Percentiles rank a stretch among this genome's conserved stretches.
These are phyloP conservation scores for Ganoderma resinaceum DNA, from an alignment of 1,284 basidiomycete species.

Conservation along the genomic window DNA sequence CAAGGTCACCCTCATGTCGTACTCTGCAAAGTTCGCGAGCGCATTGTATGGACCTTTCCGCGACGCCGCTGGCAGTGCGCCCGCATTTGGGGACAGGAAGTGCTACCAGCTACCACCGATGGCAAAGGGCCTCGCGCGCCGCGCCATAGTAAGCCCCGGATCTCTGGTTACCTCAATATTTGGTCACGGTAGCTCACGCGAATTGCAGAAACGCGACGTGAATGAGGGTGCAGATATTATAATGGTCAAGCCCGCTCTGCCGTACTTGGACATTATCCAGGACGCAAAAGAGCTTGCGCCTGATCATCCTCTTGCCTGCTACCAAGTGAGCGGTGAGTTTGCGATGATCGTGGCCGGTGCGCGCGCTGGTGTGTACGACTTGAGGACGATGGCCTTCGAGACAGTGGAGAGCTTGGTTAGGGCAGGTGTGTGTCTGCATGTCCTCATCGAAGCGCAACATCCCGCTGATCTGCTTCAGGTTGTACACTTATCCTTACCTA, in stretches of 20 bases:
- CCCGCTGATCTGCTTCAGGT: constrained; percentile 50
- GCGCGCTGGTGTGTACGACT: constrained; percentile 89
- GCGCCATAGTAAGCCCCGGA: constrained; percentile 81
- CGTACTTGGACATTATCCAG: constrained; percentile 95
- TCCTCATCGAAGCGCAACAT: not conserved
- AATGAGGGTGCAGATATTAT: constrained; percentile 98
- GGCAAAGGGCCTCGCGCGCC: constrained; percentile 89
- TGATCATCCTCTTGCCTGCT: constrained; percentile 92
- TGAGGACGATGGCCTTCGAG: constrained; percentile 95
- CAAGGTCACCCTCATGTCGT: constrained; percentile 93
- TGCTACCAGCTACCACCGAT: constrained; percentile 96
- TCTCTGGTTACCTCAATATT: not conserved
- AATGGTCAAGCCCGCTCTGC: constrained; percentile 98
- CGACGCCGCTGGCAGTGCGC: constrained; percentile 96
- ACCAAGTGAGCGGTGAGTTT: constrained; percentile 97
- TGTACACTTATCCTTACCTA: constrained; percentile 92
- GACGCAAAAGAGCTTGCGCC: constrained; percentile 86
- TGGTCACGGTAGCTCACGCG: not conserved
- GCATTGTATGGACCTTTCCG: constrained; percentile 98
- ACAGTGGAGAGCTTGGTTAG: constrained; percentile 89
- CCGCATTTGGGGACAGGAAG: constrained; percentile 94
- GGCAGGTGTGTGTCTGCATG: constrained; percentile 68
- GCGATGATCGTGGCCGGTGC: constrained; percentile 98
- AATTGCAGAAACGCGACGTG: constrained; percentile 76
- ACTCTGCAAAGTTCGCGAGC: constrained; percentile 99